Evolutionary conservation across 306 rosid genomes (phyloP).

Genomic region (Adenanthera pavonina): DNA sequence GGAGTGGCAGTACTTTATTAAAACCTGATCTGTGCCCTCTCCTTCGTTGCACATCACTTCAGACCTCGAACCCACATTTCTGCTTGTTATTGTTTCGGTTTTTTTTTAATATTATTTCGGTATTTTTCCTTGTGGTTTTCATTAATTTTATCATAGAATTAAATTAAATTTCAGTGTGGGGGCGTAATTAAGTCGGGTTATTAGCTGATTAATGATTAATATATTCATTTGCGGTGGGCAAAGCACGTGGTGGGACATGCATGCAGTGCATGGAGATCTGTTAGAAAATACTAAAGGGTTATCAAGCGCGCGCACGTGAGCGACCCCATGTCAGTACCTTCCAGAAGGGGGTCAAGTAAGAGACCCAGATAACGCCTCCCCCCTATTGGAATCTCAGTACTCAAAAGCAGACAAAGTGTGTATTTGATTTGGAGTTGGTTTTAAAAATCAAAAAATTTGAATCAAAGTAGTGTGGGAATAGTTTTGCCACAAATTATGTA

Average conservation of each 20-base stretch:
- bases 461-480: too few species aligned
- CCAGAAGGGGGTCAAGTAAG: background rate
- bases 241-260: slow-evolving; percentile 18
- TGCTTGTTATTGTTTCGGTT: background rate
- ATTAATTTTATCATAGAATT: background rate
- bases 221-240: background rate
- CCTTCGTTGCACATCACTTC: background rate
- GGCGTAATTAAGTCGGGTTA: background rate
- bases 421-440: too few species aligned
- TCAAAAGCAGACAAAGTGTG: too few species aligned
- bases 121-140: background rate
- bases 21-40: background rate
- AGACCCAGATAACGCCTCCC: background rate
- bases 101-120: too few species aligned
- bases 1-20: background rate
- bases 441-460: too few species aligned
- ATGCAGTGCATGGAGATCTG: slow-evolving; percentile 3
- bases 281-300: too few species aligned
- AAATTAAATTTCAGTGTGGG: background rate
- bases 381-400: background rate
- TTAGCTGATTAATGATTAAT: background rate
- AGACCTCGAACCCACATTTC: background rate
- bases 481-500: too few species aligned
- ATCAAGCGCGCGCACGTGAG: background rate
- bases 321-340: background rate